phyloP scores from a whole-genome alignment of 1,284 basidiomycete species.

The Erythrobasidium hasegawianum region DNA sequence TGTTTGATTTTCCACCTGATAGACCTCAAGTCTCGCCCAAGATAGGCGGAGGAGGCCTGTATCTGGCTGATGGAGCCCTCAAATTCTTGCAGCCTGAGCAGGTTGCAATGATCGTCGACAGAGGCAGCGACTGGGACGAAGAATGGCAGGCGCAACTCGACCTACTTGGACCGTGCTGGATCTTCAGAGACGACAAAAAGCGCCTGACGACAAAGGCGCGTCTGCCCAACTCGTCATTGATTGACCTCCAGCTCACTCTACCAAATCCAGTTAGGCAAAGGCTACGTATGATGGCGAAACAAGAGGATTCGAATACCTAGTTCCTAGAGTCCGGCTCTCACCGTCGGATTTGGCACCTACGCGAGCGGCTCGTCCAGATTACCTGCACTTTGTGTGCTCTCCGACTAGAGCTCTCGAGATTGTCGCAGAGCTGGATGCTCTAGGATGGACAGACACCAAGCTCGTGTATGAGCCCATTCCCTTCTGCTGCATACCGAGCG shows the following conservation, averaged over 20 bases:
- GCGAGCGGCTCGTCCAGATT: slow-evolving; percentile 53
- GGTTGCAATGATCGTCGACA: slow-evolving; percentile 79
- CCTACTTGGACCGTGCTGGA: slow-evolving; percentile 62
- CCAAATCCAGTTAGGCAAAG: neutral
- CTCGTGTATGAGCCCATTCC: slow-evolving; percentile 43
- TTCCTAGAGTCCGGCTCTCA: slow-evolving; percentile 54
- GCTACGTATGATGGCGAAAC: slow-evolving; percentile 30
- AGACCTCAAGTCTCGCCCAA: slow-evolving; percentile 48
- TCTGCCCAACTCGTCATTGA: too few relatives aligned
- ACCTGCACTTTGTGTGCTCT: slow-evolving; percentile 82
- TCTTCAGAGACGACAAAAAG: slow-evolving; percentile 60
- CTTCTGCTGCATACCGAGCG: slow-evolving; percentile 69
- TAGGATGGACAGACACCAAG: slow-evolving; percentile 45
- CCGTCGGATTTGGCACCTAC: slow-evolving; percentile 36
- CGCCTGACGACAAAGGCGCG: slow-evolving; percentile 66
- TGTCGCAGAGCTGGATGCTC: slow-evolving; percentile 59
- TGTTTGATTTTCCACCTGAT: slow-evolving; percentile 59
- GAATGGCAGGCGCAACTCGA: slow-evolving; percentile 60
- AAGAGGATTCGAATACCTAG: slow-evolving; percentile 74
- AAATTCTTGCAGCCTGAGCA: slow-evolving; percentile 66
- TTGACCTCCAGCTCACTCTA: too few relatives aligned
- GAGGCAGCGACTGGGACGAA: slow-evolving; percentile 70
- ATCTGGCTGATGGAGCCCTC: slow-evolving; percentile 64
- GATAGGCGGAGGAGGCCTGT: slow-evolving; percentile 85
- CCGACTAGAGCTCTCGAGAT: slow-evolving; percentile 67